Conservation (phyloP, 768 basidiomycete species). For the Podaxis sp. region DNA sequence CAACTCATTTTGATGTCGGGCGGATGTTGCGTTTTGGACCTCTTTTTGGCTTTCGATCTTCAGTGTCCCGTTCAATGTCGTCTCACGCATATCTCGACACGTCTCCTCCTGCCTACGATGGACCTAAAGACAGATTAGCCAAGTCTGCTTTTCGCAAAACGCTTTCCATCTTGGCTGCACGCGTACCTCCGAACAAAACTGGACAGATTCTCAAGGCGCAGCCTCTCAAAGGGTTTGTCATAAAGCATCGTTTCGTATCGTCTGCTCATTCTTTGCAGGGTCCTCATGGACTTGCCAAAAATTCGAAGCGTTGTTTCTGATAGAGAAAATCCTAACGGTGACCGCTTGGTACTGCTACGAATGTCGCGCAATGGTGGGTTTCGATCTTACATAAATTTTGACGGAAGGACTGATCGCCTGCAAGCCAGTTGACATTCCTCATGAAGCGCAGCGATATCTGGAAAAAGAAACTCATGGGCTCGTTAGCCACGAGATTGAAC, state of each 20-base stretch:
- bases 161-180: constrained; percentile 66
- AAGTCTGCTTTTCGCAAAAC: constrained; percentile 61
- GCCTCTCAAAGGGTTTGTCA: constrained; percentile 56
- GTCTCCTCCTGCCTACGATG: constrained; percentile 44
- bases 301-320: constrained; percentile 57
- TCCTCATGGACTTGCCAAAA: constrained; percentile 67
- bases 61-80: constrained; percentile 28
- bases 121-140: constrained; percentile 55
- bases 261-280: constrained; percentile 32
- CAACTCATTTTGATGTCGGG: neutral
- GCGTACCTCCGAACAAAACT: constrained; percentile 56
- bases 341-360: constrained; percentile 67
- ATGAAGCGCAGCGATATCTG: constrained; percentile 54
- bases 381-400: constrained; percentile 8
- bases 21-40: constrained; percentile 12
- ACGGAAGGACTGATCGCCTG: constrained; percentile 22
- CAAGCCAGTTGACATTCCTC: constrained; percentile 69
- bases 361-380: constrained; percentile 57
- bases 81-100: constrained; percentile 36
- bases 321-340: constrained; percentile 42
- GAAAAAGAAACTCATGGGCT: constrained; percentile 53
- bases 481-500: constrained; percentile 54
- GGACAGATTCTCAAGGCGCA: constrained; percentile 54
- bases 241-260: neutral
- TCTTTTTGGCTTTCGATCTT: constrained; percentile 8